Evolutionary conservation across 2,329 filamentous ascomycete species (phyloP), one percentile per base, ranked within the genome.

Genomic region (Aspergillus amoenus): DNA sequence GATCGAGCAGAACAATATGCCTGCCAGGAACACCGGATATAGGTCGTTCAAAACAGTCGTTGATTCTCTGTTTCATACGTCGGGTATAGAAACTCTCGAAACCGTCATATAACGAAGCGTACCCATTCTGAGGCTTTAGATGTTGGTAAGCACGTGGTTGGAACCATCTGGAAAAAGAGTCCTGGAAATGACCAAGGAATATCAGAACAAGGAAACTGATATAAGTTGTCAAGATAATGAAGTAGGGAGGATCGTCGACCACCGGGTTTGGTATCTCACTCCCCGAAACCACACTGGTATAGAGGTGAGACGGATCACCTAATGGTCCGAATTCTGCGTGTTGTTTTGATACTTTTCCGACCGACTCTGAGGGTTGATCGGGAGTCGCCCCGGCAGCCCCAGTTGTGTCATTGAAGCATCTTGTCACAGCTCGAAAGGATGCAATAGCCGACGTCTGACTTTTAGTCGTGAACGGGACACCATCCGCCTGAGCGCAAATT

Each of bases 71-170:
- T 81, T 97, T 96, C 71, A 97, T 75, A 53, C 93, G 83, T 49
- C 93, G 85, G 52, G 92, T 90, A 76, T 97, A 97, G 76, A 97
- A 97, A 76, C 92, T 97, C 81, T 97, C 93, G 70, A 97, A 97
- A 74, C 97, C 93, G 69, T 91, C 93, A 75, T 96, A 96, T 59
- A 97, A 81, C 7, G 93, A 91, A 3, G 93, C 93, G 70, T 95
- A 97, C 59, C 93, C 93, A 73, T 96, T 90, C 63, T 84, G 83
- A 42, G 87, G 84, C 70, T 88, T 88, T 66, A 97, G 80, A 68
- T 93, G 87, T 70, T 84, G 86, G 76, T 96, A 96, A 66, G 89
- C 88, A 70, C 88, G 84, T 71, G 90, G 84, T 70, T 87, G 88
- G 76, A 97, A 96, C 63, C 89, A 85, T 81, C 96, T 95, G 72